Evolutionary conservation across 163 green algal species (phyloP).

Genomic region (Volvox carteri): DNA sequence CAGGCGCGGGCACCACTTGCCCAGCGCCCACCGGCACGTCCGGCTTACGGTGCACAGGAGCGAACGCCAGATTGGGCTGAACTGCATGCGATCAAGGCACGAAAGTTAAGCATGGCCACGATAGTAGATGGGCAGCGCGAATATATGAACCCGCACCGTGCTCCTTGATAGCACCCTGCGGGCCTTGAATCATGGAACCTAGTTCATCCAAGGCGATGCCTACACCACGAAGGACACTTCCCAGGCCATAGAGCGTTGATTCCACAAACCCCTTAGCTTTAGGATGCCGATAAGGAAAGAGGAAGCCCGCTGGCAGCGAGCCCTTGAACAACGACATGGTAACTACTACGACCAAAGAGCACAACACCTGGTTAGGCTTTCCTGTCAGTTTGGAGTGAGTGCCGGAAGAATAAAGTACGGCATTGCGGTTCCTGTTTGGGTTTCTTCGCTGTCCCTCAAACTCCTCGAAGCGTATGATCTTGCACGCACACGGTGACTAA

Average conservation of each 20-base stretch:
- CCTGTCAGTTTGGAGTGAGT: neutral
- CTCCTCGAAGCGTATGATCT: neutral
- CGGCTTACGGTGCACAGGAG: conserved; percentile 45
- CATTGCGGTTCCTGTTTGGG: neutral
- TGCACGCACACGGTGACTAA: neutral
- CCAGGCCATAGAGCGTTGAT: conserved; percentile 61
- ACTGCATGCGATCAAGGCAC: conserved; percentile 49
- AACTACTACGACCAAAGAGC: neutral
- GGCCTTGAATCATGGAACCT: conserved; percentile 67
- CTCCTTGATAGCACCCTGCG: conserved; percentile 61
- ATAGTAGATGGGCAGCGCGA: neutral
- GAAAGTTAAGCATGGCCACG: neutral
- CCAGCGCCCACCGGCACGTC: conserved; percentile 40
- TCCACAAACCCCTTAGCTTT: conserved; percentile 59
- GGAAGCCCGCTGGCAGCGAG: conserved; percentile 34
- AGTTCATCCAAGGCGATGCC: conserved; percentile 70
- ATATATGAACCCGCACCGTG: conserved; percentile 21
- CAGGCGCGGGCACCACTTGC: conserved; percentile 49
- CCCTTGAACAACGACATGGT: conserved; percentile 56
- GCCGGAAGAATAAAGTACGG: neutral
- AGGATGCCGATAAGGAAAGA: conserved; percentile 59
- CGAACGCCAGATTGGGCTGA: conserved; percentile 65
- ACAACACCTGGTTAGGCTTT: neutral
- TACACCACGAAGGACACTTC: conserved; percentile 61
- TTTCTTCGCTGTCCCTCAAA: neutral